Percentiles rank a stretch among this genome's conserved stretches.
phyloP scores from a whole-genome alignment of 2,329 filamentous ascomycete genomes.

The Tolypocladium inflatum region DNA sequence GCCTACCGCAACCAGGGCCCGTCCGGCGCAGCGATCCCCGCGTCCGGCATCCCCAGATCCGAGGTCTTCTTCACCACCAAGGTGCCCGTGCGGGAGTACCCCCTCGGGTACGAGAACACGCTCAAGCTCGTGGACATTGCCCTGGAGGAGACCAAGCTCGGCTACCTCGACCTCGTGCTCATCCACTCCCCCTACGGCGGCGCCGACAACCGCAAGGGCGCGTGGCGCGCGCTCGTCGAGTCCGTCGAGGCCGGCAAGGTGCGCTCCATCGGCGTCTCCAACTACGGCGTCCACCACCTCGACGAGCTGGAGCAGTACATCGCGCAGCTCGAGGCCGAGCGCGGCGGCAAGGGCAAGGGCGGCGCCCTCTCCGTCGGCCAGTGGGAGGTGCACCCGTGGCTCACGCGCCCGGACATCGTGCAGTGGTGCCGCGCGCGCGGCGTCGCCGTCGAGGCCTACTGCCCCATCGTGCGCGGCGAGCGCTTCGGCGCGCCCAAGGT shows the following conservation, averaged over 20 bases:
- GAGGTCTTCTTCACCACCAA: conserved; percentile 49
- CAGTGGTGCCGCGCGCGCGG: conserved; percentile 61
- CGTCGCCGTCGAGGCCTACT: conserved; percentile 55
- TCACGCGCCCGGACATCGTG: conserved; percentile 67
- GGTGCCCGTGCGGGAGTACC: conserved; percentile 30
- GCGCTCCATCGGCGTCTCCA: conserved; percentile 53
- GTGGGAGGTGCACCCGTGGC: conserved; percentile 87
- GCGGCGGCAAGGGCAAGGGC: conserved; percentile 52
- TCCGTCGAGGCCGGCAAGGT: conserved; percentile 52
- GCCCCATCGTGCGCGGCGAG: conserved; percentile 54
- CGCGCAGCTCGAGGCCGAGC: conserved; percentile 49
- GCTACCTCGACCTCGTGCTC: conserved; percentile 59
- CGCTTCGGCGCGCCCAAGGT: conserved; percentile 62
- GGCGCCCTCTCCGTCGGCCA: conserved; percentile 77
- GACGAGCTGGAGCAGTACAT: conserved; percentile 51
- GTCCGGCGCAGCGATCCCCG: conserved; percentile 34
- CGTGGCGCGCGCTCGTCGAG: conserved; percentile 56
- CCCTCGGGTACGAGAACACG: conserved; percentile 50
- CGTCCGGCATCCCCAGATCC: conserved; percentile 30
- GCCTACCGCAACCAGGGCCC: conserved; percentile 41
- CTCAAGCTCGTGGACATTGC: conserved; percentile 55
- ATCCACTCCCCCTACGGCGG: conserved; percentile 55
- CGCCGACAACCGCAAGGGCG: conserved; percentile 42
- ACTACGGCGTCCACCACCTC: conserved; percentile 55
- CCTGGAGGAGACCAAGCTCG: conserved; percentile 50